Percentiles rank a stretch among this genome's conserved stretches.
Conservation (phyloP, 2,329 filamentous ascomycete genomes). For the Leptographium flavum region DNA sequence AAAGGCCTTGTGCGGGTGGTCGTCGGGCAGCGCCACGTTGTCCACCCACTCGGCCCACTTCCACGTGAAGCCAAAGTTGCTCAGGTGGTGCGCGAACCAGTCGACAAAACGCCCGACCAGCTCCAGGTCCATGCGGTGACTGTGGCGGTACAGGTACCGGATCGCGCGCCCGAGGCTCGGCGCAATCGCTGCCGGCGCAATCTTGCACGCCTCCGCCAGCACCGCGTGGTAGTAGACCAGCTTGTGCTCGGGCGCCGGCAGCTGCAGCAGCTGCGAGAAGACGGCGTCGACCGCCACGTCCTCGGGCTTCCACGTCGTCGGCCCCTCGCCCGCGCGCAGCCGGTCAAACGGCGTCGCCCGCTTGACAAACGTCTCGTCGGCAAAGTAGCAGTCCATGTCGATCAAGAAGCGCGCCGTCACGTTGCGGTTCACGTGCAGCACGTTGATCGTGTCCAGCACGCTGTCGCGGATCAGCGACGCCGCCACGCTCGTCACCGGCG, state of each 20-base stretch:
- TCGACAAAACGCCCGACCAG: conserved; percentile 79
- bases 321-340: conserved; percentile 52
- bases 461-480: conserved; percentile 74
- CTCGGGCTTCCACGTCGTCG: conserved; percentile 89
- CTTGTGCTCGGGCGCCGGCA: conserved; percentile 81
- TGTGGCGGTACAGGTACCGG: conserved; percentile 72
- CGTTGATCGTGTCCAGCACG: conserved; percentile 84
- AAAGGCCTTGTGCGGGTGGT: conserved; percentile 86
- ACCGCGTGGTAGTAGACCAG: conserved; percentile 93
- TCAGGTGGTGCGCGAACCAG: conserved; percentile 96
- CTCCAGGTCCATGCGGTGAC: conserved; percentile 75
- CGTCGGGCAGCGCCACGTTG: conserved; percentile 60
- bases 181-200: conserved; percentile 90
- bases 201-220: conserved; percentile 88
- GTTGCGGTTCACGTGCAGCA: conserved; percentile 83
- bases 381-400: conserved; percentile 89
- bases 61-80: conserved; percentile 99
- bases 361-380: conserved; percentile 80
- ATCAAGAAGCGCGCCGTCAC: conserved; percentile 78
- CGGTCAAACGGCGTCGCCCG: conserved; percentile 87
- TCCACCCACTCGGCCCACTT: conserved; percentile 97
- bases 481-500: conserved; percentile 59
- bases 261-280: conserved; percentile 84
- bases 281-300: conserved; percentile 95
- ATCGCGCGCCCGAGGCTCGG: conserved; percentile 89